Base-by-base conservation (phyloP, 2,329 filamentous ascomycete genomes). In the Zymoseptoria pseudotritici region DNA sequence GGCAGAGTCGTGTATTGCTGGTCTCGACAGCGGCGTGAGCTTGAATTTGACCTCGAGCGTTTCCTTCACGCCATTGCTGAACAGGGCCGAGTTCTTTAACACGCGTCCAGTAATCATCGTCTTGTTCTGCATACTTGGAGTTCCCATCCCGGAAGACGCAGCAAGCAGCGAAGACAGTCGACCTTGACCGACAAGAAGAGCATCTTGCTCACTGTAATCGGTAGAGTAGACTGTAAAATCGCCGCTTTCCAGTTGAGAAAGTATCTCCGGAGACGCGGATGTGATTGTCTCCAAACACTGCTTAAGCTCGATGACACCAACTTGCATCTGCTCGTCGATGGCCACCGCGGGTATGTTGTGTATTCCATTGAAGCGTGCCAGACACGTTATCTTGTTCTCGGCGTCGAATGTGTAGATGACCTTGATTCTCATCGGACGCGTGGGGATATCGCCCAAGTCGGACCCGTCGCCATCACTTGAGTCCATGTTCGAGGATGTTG, bases 171-270 rank as follows among this genome's bases (percentile, higher is more conserved):
- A 88, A 46, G 94, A 97, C 20, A 99, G 80, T 86, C 97, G 90
- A 57, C 95, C 94, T 75, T 99, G 93, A 21, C 94, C 94, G 22
- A 97, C 93, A 58, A 97, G 82, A 57, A 95, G 94, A 19, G 87
- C 90, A 71, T 97, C 92, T 65, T 90, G 89, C 76, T 99, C 94
- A 11, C 94, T 97, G 74, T 93, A 97, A 75, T 99, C 94, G 78
- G 91, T 90, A 29, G 93, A 91, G 76, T 99, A 99, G 59, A 99
- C 86, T n/a, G 91, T 94, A 76, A 94, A 99, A 77, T 99, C 92
- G 26, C 69, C 70, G 74, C 84, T 77, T 76, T 88, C 81, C 61
- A 87, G 72, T 79, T 88, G 80, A 71, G 85, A 84, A 53, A 91
- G 79, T 53, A 99, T 82, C 76, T 99, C 94, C 46, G 94, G 94